A percentile compares a stretch with the other conserved stretches of the same genome.
These are phyloP conservation scores for Corylus americana DNA, from an alignment of 306 rosid species.

Conservation along the genomic window DNA sequence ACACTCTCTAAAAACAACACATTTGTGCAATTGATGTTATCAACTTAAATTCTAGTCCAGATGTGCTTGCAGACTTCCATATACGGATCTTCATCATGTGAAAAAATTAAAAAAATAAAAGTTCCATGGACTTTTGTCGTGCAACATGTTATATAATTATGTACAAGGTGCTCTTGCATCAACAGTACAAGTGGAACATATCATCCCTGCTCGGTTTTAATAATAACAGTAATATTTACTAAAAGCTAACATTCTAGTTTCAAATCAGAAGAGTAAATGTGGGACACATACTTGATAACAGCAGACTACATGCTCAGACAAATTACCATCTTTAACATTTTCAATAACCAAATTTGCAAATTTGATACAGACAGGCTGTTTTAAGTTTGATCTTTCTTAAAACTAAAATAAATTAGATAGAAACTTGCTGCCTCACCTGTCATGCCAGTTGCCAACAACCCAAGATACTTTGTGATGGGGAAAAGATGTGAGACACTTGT, in stretches of 20 bases:
- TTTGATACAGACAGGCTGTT: neutral
- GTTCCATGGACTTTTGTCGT: neutral
- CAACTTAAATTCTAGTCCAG: neutral
- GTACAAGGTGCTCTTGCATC: neutral
- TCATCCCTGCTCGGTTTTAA: neutral
- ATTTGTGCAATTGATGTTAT: neutral
- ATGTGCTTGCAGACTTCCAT: neutral
- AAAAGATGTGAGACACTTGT: slow-evolving; percentile 94
- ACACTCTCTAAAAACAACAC: neutral
- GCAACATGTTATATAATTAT: neutral
- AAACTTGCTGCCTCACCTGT: slow-evolving; percentile 49
- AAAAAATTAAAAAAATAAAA: neutral
- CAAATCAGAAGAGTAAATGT: neutral
- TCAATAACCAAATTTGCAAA: neutral
- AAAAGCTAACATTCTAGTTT: neutral
- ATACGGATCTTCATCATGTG: neutral
- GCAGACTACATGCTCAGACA: neutral
- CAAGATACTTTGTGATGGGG: slow-evolving; percentile 87
- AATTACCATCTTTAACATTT: neutral
- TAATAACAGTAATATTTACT: neutral
- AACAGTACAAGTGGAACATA: neutral
- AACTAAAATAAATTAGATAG: slow-evolving; percentile 16
- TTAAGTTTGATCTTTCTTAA: neutral
- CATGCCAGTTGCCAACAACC: slow-evolving; percentile 96
- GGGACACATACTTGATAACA: neutral